A percentile compares a stretch with the other conserved stretches of the same genome.
Evolutionary conservation across 169 alveolate genomes (phyloP).

Genomic region (Babesia caballi): DNA sequence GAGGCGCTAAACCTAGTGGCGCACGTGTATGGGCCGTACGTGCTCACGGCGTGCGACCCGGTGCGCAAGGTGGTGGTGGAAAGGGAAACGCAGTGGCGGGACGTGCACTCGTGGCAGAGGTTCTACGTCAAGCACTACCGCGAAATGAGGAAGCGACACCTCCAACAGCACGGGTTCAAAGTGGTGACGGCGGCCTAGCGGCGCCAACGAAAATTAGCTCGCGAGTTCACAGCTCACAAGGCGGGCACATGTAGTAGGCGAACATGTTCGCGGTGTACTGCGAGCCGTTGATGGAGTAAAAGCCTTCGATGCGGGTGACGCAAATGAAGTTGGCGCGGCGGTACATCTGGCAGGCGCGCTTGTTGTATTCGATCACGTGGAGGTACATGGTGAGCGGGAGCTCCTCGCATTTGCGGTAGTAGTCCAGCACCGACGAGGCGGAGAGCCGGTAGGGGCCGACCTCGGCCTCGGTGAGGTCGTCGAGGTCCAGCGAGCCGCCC

Average conservation of each 20-base stretch:
- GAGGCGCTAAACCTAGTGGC: conserved; percentile 13
- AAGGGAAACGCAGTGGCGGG: conserved; percentile 13
- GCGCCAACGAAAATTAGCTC: too few species aligned
- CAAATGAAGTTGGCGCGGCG: conserved; percentile 34
- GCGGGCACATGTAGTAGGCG: conserved; percentile 44
- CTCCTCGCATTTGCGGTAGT: not conserved
- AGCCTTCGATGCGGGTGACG: conserved; percentile 34
- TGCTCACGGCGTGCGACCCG: conserved; percentile 46
- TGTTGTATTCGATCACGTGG: conserved; percentile 60
- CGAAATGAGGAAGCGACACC: conserved; percentile 26
- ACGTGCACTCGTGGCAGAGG: conserved; percentile 13
- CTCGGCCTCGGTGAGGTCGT: conserved; percentile 3
- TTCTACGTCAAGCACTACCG: conserved; percentile 17
- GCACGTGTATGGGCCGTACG: conserved; percentile 62
- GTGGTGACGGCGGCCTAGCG: too few species aligned
- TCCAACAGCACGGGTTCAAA: conserved; percentile 24
- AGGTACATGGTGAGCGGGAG: conserved; percentile 55
- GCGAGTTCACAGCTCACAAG: not conserved
- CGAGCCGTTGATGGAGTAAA: conserved; percentile 30
- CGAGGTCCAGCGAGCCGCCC: conserved; percentile 2
- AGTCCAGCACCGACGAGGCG: not conserved
- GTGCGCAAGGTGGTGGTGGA: conserved; percentile 20
- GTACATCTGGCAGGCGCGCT: conserved; percentile 52
- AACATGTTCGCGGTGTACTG: conserved; percentile 51
- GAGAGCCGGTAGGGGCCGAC: conserved; percentile 9